These are phyloP conservation scores for Myotisia sp. DNA, from an alignment of 2,329 filamentous ascomycete genomes.

Conservation along the genomic window DNA sequence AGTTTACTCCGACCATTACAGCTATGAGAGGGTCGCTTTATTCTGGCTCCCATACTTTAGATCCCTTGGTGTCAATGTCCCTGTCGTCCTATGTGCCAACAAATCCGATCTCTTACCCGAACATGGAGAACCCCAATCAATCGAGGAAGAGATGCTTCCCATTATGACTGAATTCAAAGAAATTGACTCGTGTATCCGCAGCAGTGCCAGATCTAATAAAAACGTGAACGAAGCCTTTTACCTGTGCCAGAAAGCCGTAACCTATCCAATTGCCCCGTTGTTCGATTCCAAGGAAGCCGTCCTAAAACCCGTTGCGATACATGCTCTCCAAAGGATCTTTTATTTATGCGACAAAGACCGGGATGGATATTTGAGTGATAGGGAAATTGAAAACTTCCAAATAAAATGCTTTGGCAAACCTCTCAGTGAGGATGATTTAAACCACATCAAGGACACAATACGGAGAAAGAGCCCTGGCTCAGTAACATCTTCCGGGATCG, in stretches of 20 bases:
- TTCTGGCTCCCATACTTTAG: conserved; percentile 99
- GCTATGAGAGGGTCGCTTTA: conserved; percentile 88
- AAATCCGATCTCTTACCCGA: conserved; percentile 78
- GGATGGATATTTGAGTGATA: conserved; percentile 78
- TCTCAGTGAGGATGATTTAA: conserved; percentile 63
- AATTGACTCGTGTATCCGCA: conserved; percentile 93
- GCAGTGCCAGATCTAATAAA: conserved; percentile 77
- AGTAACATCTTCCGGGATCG: conserved; percentile 56
- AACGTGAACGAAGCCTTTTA: conserved; percentile 97
- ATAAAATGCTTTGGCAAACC: conserved; percentile 82
- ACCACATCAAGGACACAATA: conserved; percentile 83
- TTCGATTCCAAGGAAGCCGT: conserved; percentile 89
- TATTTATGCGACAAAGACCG: conserved; percentile 94
- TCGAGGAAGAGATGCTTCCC: conserved; percentile 94
- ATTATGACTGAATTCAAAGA: conserved; percentile 98
- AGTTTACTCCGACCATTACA: conserved; percentile 97
- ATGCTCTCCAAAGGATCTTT: conserved; percentile 78
- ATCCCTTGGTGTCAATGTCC: conserved; percentile 94
- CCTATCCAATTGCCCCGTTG: conserved; percentile 86
- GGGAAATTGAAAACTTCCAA: conserved; percentile 85
- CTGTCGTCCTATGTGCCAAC: conserved; percentile 91
- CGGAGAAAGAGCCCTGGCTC: conserved; percentile 51
- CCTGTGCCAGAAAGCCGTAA: conserved; percentile 94
- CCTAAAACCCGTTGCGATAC: conserved; percentile 77
- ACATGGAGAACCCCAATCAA: conserved; percentile 64